Evolutionary conservation across 257 asterid genomes (phyloP), one percentile per base, ranked within the genome.

Genomic region (Cynanchum wilfordii): DNA sequence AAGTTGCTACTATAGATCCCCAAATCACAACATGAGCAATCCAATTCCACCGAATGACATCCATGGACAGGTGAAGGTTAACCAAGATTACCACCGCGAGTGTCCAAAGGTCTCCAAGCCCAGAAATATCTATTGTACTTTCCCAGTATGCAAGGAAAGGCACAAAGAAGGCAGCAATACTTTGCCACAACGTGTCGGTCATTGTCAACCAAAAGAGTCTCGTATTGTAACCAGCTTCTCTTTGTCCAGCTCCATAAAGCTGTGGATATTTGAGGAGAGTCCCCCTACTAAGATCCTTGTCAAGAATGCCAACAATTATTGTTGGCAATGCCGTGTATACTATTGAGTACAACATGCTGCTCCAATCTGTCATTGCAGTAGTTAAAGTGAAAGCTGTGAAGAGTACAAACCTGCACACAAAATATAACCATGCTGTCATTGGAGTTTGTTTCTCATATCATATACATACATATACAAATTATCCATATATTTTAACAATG

Each of bases 291-390:
- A 95, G 72, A 84, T 92, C 97, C 84, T 95, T 92, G 72, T 95
- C 99, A 16, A 92, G 90, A 81, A 90, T 77, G 33, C 97, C 99
- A 2, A 95, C 93, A 36, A 92, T 71, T 68, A 95, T 80, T 38
- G 99, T 95, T 25, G 99, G 99, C 42, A 95, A 6, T 2, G 98
- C 62, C 3, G 98, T 89, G 85, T 95, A 95, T 49, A 95, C 80
- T 78, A 95, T 84, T 13, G 99, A 92, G 78, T 87, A 95, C 79
- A 95, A 76, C 82, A 95, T 83, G 55, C 94, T 87, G 96, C 99
- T 95, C 99, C 97, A 95, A 74, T 95, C 99, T 0, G 99, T 92
- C 60, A 95, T 82, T 17, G 99, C 94, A 22, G 98, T 92, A 30
- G 97, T 95, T 77, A 95, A 81, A 7, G 98, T 86, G 90, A 87